Percentiles rank a stretch among this genome's conserved stretches.
Conservation (phyloP, 495 filamentous ascomycete genomes). For the Lindgomyces ingoldianus region DNA sequence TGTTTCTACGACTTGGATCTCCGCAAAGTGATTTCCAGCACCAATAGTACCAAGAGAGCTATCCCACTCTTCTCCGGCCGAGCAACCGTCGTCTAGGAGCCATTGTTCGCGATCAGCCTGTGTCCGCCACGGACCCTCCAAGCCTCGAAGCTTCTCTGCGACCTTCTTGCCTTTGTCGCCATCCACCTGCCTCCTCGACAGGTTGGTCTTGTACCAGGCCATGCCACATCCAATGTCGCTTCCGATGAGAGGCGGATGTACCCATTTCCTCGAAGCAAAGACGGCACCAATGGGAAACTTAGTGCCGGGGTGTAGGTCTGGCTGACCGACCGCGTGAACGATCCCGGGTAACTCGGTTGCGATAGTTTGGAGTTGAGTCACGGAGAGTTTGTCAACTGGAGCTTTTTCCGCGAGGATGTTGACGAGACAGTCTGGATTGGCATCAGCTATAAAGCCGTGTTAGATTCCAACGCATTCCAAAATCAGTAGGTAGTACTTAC, state of each 20-base stretch:
- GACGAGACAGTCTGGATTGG: slow-evolving; percentile 20
- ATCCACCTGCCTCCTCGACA: slow-evolving; percentile 40
- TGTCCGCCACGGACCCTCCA: slow-evolving; percentile 45
- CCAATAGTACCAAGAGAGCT: slow-evolving; percentile 46
- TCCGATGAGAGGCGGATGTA: slow-evolving; percentile 47
- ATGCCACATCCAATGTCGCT: slow-evolving; percentile 50
- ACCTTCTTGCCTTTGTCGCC: slow-evolving; percentile 41
- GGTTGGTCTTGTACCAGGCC: slow-evolving; percentile 45
- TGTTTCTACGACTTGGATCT: slow-evolving; percentile 36
- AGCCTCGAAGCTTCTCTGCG: slow-evolving; percentile 43
- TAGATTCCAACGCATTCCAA: neutral
- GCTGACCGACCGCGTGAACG: slow-evolving; percentile 43
- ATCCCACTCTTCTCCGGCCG: slow-evolving; percentile 42
- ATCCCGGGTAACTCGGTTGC: slow-evolving; percentile 43
- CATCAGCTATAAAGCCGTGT: neutral
- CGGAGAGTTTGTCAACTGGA: slow-evolving; percentile 38
- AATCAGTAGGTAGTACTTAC: neutral
- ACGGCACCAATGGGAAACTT: slow-evolving; percentile 48
- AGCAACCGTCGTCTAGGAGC: slow-evolving; percentile 33
- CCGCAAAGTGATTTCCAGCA: slow-evolving; percentile 46
- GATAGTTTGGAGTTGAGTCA: slow-evolving; percentile 41
- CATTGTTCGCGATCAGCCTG: slow-evolving; percentile 39
- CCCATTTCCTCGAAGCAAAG: slow-evolving; percentile 44
- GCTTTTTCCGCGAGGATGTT: slow-evolving; percentile 35
- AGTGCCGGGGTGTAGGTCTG: slow-evolving; percentile 47